Percentiles rank a stretch among this genome's conserved stretches.
Conservation (phyloP, 371 early-diverging fungal species). For the Basidiobolus heterosporus region DNA sequence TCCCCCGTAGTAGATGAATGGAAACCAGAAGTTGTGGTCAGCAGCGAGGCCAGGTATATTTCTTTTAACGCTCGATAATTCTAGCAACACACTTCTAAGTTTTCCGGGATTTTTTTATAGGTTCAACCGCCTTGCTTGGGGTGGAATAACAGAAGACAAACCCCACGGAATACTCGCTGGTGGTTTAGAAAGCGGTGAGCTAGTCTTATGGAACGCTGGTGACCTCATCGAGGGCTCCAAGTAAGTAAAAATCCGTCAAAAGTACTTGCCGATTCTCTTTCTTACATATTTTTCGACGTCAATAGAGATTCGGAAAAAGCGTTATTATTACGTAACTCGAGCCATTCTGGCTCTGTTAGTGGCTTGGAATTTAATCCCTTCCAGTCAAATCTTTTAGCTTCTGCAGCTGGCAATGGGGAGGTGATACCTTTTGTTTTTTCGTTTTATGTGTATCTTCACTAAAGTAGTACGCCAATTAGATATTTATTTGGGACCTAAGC, state of each 20-base stretch:
- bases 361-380: conserved; percentile 85
- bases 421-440: conserved; percentile 16
- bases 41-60: conserved; percentile 40
- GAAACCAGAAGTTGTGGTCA: conserved; percentile 39
- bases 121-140: conserved; percentile 85
- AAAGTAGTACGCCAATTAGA: conserved; percentile 14
- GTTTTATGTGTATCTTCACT: not conserved
- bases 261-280: not conserved
- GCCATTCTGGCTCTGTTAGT: conserved; percentile 76
- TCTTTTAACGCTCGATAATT: not conserved
- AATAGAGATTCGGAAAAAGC: conserved; percentile 16
- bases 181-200: conserved; percentile 87
- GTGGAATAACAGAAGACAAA: conserved; percentile 26
- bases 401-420: conserved; percentile 83
- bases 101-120: conserved; percentile 12
- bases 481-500: conserved; percentile 86
- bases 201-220: conserved; percentile 74
- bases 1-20: conserved; percentile 10
- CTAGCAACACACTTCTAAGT: not conserved
- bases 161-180: conserved; percentile 78
- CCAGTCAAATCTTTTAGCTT: conserved; percentile 71
- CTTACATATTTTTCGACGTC: not conserved
- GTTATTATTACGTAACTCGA: conserved; percentile 43
- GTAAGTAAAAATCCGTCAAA: conserved; percentile 11
- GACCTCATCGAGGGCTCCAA: conserved; percentile 43